A percentile compares a stretch with the other conserved stretches of the same genome.
Conservation (phyloP, 2,329 filamentous ascomycete species). For the Aureobasidium sp. region DNA sequence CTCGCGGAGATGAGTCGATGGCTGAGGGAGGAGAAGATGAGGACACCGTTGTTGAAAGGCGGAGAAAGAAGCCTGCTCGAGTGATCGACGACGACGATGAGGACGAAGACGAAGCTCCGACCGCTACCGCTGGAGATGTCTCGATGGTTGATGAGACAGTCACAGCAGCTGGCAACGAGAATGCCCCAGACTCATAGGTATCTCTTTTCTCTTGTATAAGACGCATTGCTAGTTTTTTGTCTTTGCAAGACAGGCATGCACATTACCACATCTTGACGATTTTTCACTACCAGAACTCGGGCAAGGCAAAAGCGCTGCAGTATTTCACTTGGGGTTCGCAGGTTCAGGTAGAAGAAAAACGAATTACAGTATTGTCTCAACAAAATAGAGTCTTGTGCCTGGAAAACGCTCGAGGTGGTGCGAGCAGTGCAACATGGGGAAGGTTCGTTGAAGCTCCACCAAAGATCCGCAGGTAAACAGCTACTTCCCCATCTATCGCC, state of each 20-base stretch:
- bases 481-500: neutral
- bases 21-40: constrained; percentile 14
- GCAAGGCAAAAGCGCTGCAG: neutral
- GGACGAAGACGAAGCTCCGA: constrained; percentile 20
- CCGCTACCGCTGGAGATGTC: constrained; percentile 11
- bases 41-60: constrained; percentile 12
- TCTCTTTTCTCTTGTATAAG: neutral
- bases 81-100: constrained; percentile 24
- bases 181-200: constrained; percentile 5
- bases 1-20: constrained; percentile 13
- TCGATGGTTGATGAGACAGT: constrained; percentile 12
- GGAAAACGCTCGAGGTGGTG: neutral
- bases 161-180: constrained; percentile 12
- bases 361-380: neutral
- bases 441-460: neutral
- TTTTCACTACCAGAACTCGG: neutral
- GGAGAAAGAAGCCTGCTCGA: constrained; percentile 23
- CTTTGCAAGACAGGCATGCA: neutral
- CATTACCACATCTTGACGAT: neutral
- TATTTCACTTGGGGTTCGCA: neutral
- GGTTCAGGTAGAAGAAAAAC: neutral
- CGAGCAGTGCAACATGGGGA: neutral
- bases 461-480: neutral
- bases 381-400: neutral
- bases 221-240: neutral